Conservation (phyloP, 768 basidiomycete species). For the Suillus cothurnatus region DNA sequence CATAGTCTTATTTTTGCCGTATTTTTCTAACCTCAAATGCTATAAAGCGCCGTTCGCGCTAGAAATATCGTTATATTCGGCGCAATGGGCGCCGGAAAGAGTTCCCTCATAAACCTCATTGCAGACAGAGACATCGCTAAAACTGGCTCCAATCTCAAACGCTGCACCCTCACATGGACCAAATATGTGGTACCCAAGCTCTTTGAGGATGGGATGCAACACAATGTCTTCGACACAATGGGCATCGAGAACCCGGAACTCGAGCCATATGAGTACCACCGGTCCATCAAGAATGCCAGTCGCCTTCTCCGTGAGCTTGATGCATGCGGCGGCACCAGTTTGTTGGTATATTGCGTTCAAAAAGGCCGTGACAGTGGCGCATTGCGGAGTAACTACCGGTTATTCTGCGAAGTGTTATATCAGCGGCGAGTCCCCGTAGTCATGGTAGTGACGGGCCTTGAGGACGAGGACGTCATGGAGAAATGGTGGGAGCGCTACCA, state of each 20-base stretch:
- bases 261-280: constrained; percentile 28
- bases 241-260: constrained; percentile 34
- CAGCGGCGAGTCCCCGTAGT: constrained; percentile 40
- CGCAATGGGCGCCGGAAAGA: constrained; percentile 41
- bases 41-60: constrained; percentile 1
- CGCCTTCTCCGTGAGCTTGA: constrained; percentile 26
- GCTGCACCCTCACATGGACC: constrained; percentile 36
- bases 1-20: too few relatives aligned
- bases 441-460: constrained; percentile 43
- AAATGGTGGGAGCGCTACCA: constrained; percentile 37
- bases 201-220: constrained; percentile 4
- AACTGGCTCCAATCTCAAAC: constrained; percentile 33
- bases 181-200: constrained; percentile 23
- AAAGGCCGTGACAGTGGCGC: constrained; percentile 33
- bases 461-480: constrained; percentile 38
- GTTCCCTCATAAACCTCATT: constrained; percentile 48
- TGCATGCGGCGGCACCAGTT: constrained; percentile 30
- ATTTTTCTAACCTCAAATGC: too few relatives aligned
- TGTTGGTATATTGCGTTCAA: constrained; percentile 42
- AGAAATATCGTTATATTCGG: constrained; percentile 34
- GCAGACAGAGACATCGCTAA: constrained; percentile 29
- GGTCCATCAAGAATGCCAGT: constrained; percentile 31
- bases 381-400: constrained; percentile 38
- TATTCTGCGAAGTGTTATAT: constrained; percentile 44
- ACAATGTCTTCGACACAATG: constrained; percentile 33